These are phyloP conservation scores for Cercospora sojina DNA, from an alignment of 2,329 filamentous ascomycete species.

Conservation along the genomic window DNA sequence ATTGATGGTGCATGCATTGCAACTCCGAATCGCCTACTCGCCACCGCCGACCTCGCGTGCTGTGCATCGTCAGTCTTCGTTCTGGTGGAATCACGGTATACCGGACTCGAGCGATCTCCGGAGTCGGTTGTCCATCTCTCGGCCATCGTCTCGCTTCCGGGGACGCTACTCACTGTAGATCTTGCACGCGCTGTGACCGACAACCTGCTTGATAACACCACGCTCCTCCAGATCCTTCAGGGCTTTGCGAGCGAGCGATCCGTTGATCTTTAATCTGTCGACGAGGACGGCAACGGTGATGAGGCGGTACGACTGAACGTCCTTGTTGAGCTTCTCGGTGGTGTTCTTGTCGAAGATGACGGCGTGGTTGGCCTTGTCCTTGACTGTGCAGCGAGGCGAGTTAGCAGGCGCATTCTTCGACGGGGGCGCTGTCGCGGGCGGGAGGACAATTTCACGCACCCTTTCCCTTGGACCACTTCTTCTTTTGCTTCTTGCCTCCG, in stretches of 20 bases:
- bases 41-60: slow-evolving; percentile 21
- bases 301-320: slow-evolving; percentile 99
- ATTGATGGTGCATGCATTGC: slow-evolving; percentile 14
- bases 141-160: background rate
- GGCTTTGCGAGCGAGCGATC: slow-evolving; percentile 87
- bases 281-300: slow-evolving; percentile 98
- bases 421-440: background rate
- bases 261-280: slow-evolving; percentile 99
- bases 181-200: slow-evolving; percentile 94
- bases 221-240: slow-evolving; percentile 94
- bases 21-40: slow-evolving; percentile 19
- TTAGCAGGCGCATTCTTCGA: slow-evolving; percentile 26
- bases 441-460: slow-evolving; percentile 31
- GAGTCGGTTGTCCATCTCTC: background rate
- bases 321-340: slow-evolving; percentile 98
- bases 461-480: slow-evolving; percentile 69
- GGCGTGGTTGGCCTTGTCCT: slow-evolving; percentile 99
- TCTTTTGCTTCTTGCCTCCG: slow-evolving; percentile 77
- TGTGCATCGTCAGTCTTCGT: slow-evolving; percentile 9
- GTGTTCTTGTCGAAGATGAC: slow-evolving; percentile 98
- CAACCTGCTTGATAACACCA: slow-evolving; percentile 97
- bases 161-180: slow-evolving; percentile 77
- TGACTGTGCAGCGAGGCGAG: slow-evolving; percentile 63
- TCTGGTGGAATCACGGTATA: background rate
- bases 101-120: background rate